Evolutionary conservation across 257 asterid species (phyloP), one percentile per base, ranked within the genome.

Genomic region (Solanum clarkiae): DNA sequence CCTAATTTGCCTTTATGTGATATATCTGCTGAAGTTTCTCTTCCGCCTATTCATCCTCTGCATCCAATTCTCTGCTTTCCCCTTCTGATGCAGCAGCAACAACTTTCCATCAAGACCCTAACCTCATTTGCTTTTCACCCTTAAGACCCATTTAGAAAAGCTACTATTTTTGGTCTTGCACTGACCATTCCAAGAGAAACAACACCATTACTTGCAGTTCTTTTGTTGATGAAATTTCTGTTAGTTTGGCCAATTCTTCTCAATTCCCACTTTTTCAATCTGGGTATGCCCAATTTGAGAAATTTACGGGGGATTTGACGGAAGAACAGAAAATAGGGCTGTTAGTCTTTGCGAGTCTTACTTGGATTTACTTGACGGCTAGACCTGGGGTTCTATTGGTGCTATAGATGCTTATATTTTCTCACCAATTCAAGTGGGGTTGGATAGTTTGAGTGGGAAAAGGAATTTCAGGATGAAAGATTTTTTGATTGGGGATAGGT

Each of bases 301-400:
- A 85, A 45, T 84, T 87, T 13, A 15, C 91, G 4, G 89, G 36
- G 45, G 93, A 87, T 8, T 85, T 93, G 69, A 97, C 98, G 4
- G 94, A 93, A 51, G 77, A 44, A 69, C 91, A 95, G 53, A 91
- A 80, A 81, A 94, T 93, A 96, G 92, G 90, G 22, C 11, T 93
- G 4, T 56, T 94, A 18, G 82, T 92, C 45, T 87, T 90, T 49
- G 92, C 93, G 8, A 98, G 95, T 9, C 62, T 95, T 71, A 74
- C 90, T 16, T 97, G 98, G 99, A 83, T 94, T 85, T 96, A 96
- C 90, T 86, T 96, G 80, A 96, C 99, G 18, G 96, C 98, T 36
- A 90, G 98, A 86, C 99, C 98, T 0, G 99, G 99, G 18, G 98
- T 95, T 74, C 92, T 96, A 20, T 91, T 47, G 99, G 99, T 26